A percentile compares a stretch with the other conserved stretches of the same genome.
Evolutionary conservation across 495 filamentous ascomycete genomes (phyloP).

Genomic region (Tuber aestivum): DNA sequence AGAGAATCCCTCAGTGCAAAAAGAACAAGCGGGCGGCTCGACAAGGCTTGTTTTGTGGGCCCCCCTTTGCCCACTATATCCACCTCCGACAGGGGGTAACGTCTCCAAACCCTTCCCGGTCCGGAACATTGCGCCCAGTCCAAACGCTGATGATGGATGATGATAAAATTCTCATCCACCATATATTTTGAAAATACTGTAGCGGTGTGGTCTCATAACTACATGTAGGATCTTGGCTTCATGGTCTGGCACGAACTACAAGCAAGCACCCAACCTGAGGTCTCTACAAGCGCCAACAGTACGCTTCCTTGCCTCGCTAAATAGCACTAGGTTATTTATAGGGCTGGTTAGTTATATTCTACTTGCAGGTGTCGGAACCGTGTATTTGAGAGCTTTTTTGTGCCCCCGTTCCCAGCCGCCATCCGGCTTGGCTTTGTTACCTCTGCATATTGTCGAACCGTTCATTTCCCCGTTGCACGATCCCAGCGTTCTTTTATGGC

Average conservation of each 20-base stretch:
- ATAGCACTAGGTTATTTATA: too few relatives aligned
- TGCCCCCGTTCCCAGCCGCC: neutral
- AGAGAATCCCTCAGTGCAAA: neutral
- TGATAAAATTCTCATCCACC: neutral
- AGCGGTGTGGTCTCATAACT: too few relatives aligned
- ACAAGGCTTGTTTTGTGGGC: neutral
- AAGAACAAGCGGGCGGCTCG: neutral
- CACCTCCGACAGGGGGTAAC: neutral
- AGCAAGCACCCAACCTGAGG: too few relatives aligned
- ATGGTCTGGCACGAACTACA: too few relatives aligned
- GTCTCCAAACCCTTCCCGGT: neutral
- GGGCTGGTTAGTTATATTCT: neutral
- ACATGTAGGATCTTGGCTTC: too few relatives aligned
- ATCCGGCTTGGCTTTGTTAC: neutral
- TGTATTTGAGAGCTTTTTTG: neutral
- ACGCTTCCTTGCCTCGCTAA: too few relatives aligned
- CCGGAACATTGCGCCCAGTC: neutral
- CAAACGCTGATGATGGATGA: neutral
- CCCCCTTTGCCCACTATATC: neutral
- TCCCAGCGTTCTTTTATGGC: too few relatives aligned
- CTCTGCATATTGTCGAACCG: too few relatives aligned
- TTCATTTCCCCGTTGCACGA: too few relatives aligned
- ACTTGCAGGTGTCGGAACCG: neutral
- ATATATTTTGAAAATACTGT: too few relatives aligned
- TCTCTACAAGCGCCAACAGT: too few relatives aligned